phyloP scores from a whole-genome alignment of 768 basidiomycete species.

The Chalciporus chontae region DNA sequence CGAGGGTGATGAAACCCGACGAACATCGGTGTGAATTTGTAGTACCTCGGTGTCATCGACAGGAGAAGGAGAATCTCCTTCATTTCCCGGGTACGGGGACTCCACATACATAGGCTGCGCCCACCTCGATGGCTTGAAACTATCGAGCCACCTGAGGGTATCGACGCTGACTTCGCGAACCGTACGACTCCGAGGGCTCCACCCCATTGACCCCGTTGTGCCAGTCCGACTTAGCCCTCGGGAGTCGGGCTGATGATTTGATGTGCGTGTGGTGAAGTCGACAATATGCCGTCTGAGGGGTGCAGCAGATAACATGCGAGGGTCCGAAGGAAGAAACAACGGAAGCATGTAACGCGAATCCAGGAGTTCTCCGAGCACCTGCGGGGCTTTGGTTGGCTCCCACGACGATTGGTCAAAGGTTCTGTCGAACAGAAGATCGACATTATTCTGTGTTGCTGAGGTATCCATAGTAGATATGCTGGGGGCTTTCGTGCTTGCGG shows the following conservation, averaged over 20 bases:
- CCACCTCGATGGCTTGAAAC: constrained; percentile 57
- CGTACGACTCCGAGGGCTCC: constrained; percentile 56
- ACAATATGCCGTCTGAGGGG: constrained; percentile 42
- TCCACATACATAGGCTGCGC: constrained; percentile 36
- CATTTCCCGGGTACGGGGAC: constrained; percentile 33
- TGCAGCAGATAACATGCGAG: constrained; percentile 68
- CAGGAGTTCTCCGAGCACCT: constrained; percentile 84
- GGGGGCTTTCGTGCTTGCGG: constrained; percentile 28
- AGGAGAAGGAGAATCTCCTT: constrained; percentile 20
- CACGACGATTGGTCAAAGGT: constrained; percentile 62
- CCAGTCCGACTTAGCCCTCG: constrained; percentile 41
- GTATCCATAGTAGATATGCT: constrained; percentile 34
- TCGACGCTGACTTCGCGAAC: constrained; percentile 59
- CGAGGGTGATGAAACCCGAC: constrained; percentile 13
- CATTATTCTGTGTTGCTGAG: constrained; percentile 45
- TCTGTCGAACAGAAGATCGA: constrained; percentile 81
- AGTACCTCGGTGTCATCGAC: constrained; percentile 32
- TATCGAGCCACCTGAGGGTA: constrained; percentile 70
- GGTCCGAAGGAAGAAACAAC: constrained; percentile 77
- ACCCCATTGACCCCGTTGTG: constrained; percentile 44
- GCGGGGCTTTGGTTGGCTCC: constrained; percentile 74
- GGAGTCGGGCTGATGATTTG: constrained; percentile 25
- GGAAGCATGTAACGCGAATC: constrained; percentile 95
- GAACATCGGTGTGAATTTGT: constrained; percentile 38
- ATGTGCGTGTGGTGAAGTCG: constrained; percentile 13